These are phyloP conservation scores for Closterium sp. DNA, from an alignment of 139 green algal genomes.

Conservation along the genomic window DNA sequence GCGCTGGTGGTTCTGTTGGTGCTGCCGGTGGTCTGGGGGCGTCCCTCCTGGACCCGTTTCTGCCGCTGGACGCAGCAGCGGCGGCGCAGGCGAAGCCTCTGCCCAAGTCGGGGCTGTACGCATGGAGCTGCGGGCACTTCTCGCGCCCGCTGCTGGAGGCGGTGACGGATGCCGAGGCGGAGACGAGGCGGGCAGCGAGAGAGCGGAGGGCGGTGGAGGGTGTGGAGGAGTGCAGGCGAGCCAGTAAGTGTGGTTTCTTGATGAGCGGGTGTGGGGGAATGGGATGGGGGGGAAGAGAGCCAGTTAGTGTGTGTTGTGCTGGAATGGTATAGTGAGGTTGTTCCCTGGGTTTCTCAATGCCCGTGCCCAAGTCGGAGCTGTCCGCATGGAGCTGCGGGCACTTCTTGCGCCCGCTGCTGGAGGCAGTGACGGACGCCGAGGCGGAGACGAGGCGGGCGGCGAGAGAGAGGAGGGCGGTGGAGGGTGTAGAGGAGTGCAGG, in stretches of 20 bases:
- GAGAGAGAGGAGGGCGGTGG: slow-evolving; percentile 16
- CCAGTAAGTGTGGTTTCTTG: no score
- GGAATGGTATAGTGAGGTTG: no score
- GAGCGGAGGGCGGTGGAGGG: no score
- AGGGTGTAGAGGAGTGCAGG: slow-evolving; percentile 24
- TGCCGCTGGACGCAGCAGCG: neutral
- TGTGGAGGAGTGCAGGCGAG: no score
- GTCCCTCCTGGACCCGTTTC: neutral
- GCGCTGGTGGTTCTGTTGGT: no score
- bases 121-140: slow-evolving; percentile 40
- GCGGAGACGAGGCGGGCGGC: slow-evolving; percentile 3
- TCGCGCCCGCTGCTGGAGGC: slow-evolving; percentile 24
- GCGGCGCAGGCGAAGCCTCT: neutral
- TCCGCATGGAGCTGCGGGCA: slow-evolving; percentile 39
- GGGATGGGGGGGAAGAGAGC: no score
- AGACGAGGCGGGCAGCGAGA: neutral
- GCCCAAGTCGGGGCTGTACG: slow-evolving; percentile 23
- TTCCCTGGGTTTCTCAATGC: no score
- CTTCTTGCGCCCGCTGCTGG: slow-evolving; percentile 35
- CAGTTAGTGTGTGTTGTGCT: no score
- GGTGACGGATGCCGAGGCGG: slow-evolving; percentile 26
- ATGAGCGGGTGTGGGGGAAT: no score
- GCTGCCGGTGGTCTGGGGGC: no score
- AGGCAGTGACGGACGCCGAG: slow-evolving; percentile 13
- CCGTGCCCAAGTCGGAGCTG: slow-evolving; percentile 6